phyloP scores from a whole-genome alignment of 2,329 filamentous ascomycete genomes.

The Orbilia oligospora region DNA sequence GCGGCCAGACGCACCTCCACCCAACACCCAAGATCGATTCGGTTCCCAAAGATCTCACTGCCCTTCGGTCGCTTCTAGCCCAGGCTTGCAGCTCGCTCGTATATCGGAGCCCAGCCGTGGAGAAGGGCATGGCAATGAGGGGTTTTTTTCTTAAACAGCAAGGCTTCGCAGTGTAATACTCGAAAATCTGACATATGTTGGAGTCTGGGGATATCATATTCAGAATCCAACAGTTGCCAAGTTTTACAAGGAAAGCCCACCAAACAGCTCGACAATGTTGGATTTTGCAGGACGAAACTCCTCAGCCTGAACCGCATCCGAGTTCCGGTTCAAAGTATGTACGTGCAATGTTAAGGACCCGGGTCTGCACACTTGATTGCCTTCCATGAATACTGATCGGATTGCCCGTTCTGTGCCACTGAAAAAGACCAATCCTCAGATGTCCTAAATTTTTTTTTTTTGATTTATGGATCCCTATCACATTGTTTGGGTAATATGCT shows the following conservation, averaged over 20 bases:
- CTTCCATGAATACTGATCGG: background rate
- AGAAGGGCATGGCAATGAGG: conserved; percentile 6
- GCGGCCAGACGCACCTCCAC: background rate
- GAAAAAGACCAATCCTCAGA: background rate
- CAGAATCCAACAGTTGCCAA: conserved; percentile 23
- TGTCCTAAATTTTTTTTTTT: background rate
- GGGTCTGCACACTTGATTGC: background rate
- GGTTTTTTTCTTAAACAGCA: conserved; percentile 14
- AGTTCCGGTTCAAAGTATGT: background rate
- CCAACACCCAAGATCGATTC: conserved; percentile 22
- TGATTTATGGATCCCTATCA: background rate
- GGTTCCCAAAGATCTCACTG: conserved; percentile 37
- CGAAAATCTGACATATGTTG: conserved; percentile 6
- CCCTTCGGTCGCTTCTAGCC: conserved; percentile 37
- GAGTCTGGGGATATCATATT: background rate
- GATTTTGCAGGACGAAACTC: conserved; percentile 25
- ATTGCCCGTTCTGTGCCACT: conserved; percentile 25
- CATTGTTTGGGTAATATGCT: conserved; percentile 11
- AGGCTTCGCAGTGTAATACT: conserved; percentile 28
- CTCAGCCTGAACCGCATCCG: conserved; percentile 12
- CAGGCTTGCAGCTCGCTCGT: conserved; percentile 31
- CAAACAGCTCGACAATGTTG: conserved; percentile 1
- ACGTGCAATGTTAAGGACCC: background rate
- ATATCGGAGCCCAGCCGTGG: conserved; percentile 35
- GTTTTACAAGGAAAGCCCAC: background rate